Evolutionary conservation across 768 basidiomycete genomes (phyloP), one percentile per base, ranked within the genome.

Genomic region (Exidia glandulosa): DNA sequence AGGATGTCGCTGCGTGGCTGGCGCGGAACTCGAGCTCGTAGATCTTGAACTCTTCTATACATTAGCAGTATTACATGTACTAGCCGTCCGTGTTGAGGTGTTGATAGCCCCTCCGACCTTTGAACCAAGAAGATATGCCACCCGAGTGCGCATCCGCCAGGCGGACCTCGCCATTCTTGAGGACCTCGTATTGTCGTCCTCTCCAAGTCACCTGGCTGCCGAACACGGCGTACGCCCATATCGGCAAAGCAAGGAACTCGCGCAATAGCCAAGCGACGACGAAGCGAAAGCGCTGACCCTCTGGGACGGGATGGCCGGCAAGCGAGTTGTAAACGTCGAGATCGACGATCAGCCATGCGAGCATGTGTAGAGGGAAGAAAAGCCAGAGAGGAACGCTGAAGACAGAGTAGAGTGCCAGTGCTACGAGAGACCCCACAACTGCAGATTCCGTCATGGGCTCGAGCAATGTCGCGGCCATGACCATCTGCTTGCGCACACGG

Each of bases 361-460:
- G 63, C 65, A 87, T 83, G 68, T 92, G 89, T 2, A 81, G 60
- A 2, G 78, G 67, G 33, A 84, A 65, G 67, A 83, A 83, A 25
- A 84, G 63, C 80, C 79, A 82, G 32, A 67, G 65, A 0, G 84
- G 79, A 57, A 83, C 67, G 55, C 72, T 79, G 36, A 78, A 77
- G 32, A 87, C 73, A 59, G 78, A 75, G 31, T 70, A 68, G 56
- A 84, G 66, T 59, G 86, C 81, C 57, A 78, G 72, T 30, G 82
- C 77, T 25, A 82, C 83, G 60, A 94, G 79, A 30, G 80, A 60
- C 32, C 88, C 86, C 32, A 86, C 75, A 30, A 92, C 71, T 41
- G 96, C 71, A 48, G 83, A 85, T 73, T 99, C 96, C 19, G 94
- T 96, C 69, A 97, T 84, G 2, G 96, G 96, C 70, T 99, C 96